Percentiles rank a stretch among this genome's conserved stretches.
Evolutionary conservation across 2,329 filamentous ascomycete species (phyloP).

Genomic region (Talaromyces sp.): DNA sequence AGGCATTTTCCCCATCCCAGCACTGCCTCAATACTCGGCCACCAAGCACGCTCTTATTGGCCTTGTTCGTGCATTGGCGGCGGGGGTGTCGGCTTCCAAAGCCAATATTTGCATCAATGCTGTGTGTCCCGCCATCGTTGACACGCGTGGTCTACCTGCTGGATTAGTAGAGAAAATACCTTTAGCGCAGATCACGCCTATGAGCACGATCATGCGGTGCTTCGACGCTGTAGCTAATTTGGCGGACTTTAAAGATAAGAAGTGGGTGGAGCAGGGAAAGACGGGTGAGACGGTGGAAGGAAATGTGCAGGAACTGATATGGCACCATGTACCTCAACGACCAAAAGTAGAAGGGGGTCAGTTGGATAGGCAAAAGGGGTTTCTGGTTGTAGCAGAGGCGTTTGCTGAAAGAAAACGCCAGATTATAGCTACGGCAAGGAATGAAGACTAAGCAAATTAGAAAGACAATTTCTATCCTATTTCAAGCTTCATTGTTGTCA

Average conservation of each 20-base stretch:
- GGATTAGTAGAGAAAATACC: not conserved
- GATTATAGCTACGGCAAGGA: not conserved
- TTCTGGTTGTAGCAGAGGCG: not conserved
- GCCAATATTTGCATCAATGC: slow-evolving; percentile 2
- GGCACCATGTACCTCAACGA: not conserved
- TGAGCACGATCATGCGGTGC: not conserved
- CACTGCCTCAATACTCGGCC: not conserved
- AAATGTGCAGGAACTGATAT: slow-evolving; percentile 2
- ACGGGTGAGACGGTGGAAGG: not conserved
- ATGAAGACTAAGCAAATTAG: not conserved
- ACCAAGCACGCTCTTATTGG: slow-evolving; percentile 1
- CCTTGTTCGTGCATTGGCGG: not conserved
- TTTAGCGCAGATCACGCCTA: not conserved
- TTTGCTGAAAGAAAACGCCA: not conserved
- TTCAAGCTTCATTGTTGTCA: not conserved
- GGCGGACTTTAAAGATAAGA: not conserved
- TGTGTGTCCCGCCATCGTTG: not conserved
- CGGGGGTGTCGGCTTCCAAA: not conserved
- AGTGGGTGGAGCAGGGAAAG: not conserved
- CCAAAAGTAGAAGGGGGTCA: not conserved
- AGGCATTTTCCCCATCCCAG: slow-evolving; percentile 1
- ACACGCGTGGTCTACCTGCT: not conserved
- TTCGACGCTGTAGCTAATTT: not conserved
- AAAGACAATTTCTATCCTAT: not conserved
- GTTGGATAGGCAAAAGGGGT: not conserved